Evolutionary conservation across 2,329 filamentous ascomycete genomes (phyloP), one percentile per base, ranked within the genome.

Genomic region (Penicillium sclerotiorum): DNA sequence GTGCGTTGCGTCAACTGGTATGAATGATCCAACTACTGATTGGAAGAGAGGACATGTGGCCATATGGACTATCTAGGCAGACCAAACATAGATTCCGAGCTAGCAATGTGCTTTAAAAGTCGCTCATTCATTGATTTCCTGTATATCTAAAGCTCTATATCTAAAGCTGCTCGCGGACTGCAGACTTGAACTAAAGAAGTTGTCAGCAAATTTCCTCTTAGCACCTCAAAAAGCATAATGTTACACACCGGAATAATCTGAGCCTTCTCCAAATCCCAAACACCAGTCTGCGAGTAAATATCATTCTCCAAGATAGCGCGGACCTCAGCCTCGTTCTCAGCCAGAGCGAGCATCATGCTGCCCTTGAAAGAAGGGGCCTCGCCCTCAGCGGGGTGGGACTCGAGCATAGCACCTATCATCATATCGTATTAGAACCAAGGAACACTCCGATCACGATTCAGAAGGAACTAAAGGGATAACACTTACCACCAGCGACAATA

Each of bases 221-320:
- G n/a, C n/a, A n/a, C n/a, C n/a, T n/a, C n/a, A n/a, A n/a, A n/a
- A n/a, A 40, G n/a, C n/a, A 33, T 32, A 15, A 28, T 20, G 42
- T 11, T 36, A 67, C 66, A 47, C 61, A 72, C 69, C 50, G 66
- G 64, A 60, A 68, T 69, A 50, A 77, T 69, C 62, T 73, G 61
- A 55, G 68, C 83, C 61, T 88, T 88, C 28, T 85, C 81, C 50
- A 88, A 66, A 75, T 96, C 89, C 91, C 91, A 96, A 8, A 95
- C 90, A 0, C 85, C 89, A 36, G 72, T 78, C 52, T 73, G 79
- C 8, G 79, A 77, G 72, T 95, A 96, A 8, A 91, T 75, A 73
- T 96, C 91, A 41, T 82, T 78, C 69, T 81, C 82, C 39, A 96
- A 68, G 44, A 80, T 65, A 60, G 87, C 80, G 33, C 86, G 67